These are phyloP conservation scores for Podospora australis DNA, from an alignment of 495 filamentous ascomycete genomes.

Conservation along the genomic window DNA sequence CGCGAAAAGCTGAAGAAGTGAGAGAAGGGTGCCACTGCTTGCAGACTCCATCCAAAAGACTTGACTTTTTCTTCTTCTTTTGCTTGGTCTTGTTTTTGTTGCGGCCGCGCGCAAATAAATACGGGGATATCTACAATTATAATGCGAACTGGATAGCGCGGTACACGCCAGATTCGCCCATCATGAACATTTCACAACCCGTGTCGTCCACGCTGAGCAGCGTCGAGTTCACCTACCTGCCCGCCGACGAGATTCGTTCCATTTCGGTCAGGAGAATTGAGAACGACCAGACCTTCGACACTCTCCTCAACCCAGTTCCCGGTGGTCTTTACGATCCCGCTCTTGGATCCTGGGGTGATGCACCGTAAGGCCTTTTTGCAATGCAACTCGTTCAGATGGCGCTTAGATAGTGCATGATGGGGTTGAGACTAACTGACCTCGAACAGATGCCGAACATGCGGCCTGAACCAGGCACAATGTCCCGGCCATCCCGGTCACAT, in stretches of 20 bases:
- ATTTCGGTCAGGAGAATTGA: constrained; percentile 90
- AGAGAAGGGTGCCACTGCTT: constrained; percentile 1
- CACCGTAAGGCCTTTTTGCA: constrained; percentile 50
- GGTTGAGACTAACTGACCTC: constrained; percentile 17
- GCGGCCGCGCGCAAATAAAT: neutral
- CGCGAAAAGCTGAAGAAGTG: constrained; percentile 18
- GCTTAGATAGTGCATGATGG: too few species aligned
- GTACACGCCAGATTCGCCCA: constrained; percentile 13
- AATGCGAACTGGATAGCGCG: constrained; percentile 11
- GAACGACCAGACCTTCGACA: constrained; percentile 84
- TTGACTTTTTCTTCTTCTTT: constrained; percentile 4
- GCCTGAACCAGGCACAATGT: constrained; percentile 67
- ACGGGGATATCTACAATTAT: neutral
- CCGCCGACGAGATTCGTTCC: constrained; percentile 71
- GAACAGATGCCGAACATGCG: constrained; percentile 81
- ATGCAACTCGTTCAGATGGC: neutral
- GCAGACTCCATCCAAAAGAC: too few species aligned
- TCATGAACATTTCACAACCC: constrained; percentile 83
- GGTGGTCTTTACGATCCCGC: constrained; percentile 91
- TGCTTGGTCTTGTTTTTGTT: constrained; percentile 1
- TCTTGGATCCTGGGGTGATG: constrained; percentile 82
- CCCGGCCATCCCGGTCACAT: constrained; percentile 94
- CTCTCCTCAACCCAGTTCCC: constrained; percentile 73
- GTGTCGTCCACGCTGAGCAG: constrained; percentile 76
- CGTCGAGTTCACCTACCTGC: constrained; percentile 82